phyloP scores from a whole-genome alignment of 2,329 filamentous ascomycete species.

The Curvularia sp. region DNA sequence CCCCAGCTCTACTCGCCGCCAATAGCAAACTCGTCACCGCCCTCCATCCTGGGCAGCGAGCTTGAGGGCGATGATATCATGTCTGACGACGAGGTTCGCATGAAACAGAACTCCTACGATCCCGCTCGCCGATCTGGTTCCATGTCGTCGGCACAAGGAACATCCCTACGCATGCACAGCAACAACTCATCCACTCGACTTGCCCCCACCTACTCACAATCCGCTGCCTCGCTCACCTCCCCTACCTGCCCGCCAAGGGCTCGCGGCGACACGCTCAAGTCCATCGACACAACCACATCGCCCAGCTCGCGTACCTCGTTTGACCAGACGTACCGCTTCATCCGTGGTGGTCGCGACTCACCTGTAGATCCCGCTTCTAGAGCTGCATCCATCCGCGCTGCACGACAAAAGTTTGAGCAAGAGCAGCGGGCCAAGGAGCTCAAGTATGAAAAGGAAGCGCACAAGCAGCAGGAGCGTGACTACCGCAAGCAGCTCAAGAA shows the following conservation, averaged over 20 bases:
- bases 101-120: slow-evolving; percentile 49
- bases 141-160: slow-evolving; percentile 52
- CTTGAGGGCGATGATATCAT: slow-evolving; percentile 55
- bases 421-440: slow-evolving; percentile 65
- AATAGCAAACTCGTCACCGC: slow-evolving; percentile 57
- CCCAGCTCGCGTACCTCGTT: slow-evolving; percentile 63
- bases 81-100: slow-evolving; percentile 55
- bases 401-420: slow-evolving; percentile 64
- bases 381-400: slow-evolving; percentile 63
- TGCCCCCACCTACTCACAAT: slow-evolving; percentile 58
- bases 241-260: slow-evolving; percentile 52
- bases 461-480: slow-evolving; percentile 55
- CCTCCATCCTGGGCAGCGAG: slow-evolving; percentile 56
- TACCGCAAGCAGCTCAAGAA: slow-evolving; percentile 54
- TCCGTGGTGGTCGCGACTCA: slow-evolving; percentile 58
- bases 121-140: slow-evolving; percentile 54
- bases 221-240: slow-evolving; percentile 59
- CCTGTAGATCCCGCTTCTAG: slow-evolving; percentile 59
- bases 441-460: slow-evolving; percentile 61
- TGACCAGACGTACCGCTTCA: slow-evolving; percentile 62
- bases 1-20: slow-evolving; percentile 63
- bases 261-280: slow-evolving; percentile 58
- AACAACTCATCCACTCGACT: slow-evolving; percentile 55
- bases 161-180: slow-evolving; percentile 48
- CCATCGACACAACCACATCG: slow-evolving; percentile 57